Conservation (phyloP, 1,284 basidiomycete species). For the Puccinia hordei region DNA sequence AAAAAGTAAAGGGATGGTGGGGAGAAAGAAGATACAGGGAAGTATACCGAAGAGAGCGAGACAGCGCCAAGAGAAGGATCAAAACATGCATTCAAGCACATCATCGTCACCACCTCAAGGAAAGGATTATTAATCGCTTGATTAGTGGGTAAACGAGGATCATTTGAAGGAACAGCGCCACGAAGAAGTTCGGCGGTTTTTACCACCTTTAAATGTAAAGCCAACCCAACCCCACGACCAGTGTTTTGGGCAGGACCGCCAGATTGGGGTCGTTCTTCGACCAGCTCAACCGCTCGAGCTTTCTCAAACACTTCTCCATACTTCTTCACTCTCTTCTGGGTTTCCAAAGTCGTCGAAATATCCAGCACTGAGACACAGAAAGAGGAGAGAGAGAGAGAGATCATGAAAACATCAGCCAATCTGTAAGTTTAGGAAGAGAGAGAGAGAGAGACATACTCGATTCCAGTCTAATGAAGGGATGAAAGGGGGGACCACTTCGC, state of each 20-base stretch:
- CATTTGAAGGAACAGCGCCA: not conserved
- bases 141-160: not conserved
- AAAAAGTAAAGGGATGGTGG: too few relatives aligned
- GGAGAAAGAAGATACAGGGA: not conserved
- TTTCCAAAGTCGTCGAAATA: conserved; percentile 98
- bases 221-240: conserved; percentile 86
- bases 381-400: not conserved
- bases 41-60: not conserved
- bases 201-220: conserved; percentile 73
- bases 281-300: conserved; percentile 87
- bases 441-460: conserved; percentile 63
- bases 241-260: conserved; percentile 58
- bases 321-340: conserved; percentile 94
- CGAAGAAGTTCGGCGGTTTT: conserved; percentile 47
- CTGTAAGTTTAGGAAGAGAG: too few relatives aligned
- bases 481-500: conserved; percentile 82
- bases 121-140: not conserved
- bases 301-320: conserved; percentile 90
- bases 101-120: not conserved
- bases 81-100: conserved; percentile 28
- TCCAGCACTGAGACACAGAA: conserved; percentile 66
- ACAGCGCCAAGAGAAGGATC: too few relatives aligned
- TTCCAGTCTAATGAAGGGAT: conserved; percentile 93
- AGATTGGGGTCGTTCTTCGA: conserved; percentile 80
- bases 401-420: too few relatives aligned